A percentile compares a stretch with the other conserved stretches of the same genome.
Conservation (phyloP, 1,284 basidiomycete species). For the Fistulinella cinereoalba region DNA sequence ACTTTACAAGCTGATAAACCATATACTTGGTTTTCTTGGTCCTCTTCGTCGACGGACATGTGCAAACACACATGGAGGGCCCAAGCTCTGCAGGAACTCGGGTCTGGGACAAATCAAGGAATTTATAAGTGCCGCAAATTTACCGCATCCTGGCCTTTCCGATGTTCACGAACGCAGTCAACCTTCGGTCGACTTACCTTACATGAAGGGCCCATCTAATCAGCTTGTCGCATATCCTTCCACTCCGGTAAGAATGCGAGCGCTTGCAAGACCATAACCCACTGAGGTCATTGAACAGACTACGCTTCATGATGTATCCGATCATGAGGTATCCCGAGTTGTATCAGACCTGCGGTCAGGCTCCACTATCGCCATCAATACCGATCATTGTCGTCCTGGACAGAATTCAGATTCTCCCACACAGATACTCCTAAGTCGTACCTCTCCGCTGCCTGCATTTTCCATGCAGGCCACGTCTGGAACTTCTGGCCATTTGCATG, state of each 20-base stretch:
- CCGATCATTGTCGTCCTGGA: neutral
- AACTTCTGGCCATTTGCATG: neutral
- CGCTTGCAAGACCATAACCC: conserved; percentile 6
- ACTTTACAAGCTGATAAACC: conserved; percentile 4
- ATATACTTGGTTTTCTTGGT: conserved; percentile 10
- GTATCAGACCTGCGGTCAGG: neutral
- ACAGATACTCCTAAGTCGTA: neutral
- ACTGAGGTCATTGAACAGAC: conserved; percentile 12
- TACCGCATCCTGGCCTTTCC: conserved; percentile 6
- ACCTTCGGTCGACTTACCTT: conserved; percentile 20
- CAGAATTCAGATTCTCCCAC: neutral
- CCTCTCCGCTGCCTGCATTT: conserved; percentile 2
- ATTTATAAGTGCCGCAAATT: conserved; percentile 19
- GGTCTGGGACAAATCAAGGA: too few relatives aligned
- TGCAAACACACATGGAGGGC: neutral
- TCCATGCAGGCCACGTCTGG: neutral
- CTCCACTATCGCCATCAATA: too few relatives aligned
- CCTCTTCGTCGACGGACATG: conserved; percentile 5
- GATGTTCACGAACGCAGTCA: neutral
- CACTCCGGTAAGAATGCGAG: conserved; percentile 8
- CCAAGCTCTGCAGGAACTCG: neutral
- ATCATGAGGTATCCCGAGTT: neutral
- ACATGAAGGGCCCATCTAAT: conserved; percentile 23
- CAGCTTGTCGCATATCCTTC: conserved; percentile 22
- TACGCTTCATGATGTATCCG: conserved; percentile 10